Conservation (phyloP, 768 basidiomycete species). For the Boletus huronensis region DNA sequence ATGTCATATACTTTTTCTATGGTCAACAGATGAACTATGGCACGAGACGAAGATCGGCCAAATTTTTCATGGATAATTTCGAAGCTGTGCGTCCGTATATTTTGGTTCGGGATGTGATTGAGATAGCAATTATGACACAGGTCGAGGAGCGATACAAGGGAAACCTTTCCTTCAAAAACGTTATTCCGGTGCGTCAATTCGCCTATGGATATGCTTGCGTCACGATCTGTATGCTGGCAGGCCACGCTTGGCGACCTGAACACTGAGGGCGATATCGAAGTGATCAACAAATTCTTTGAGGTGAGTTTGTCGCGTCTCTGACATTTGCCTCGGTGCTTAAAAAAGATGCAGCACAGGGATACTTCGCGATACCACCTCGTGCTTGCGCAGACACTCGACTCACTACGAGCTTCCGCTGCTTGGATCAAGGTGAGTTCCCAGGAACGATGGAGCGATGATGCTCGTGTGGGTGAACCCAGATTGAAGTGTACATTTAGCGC, state of each 20-base stretch:
- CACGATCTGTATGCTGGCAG: constrained; percentile 24
- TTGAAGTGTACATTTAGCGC: constrained; percentile 37
- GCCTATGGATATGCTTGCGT: not conserved
- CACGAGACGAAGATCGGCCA: constrained; percentile 49
- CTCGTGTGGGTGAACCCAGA: not conserved
- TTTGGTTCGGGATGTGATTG: not conserved
- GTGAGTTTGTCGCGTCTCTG: constrained; percentile 33
- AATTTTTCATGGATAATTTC: constrained; percentile 71
- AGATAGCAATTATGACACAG: constrained; percentile 32
- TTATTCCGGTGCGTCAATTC: constrained; percentile 47
- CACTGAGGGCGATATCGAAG: constrained; percentile 62
- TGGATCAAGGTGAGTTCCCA: constrained; percentile 56
- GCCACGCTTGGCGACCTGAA: constrained; percentile 47
- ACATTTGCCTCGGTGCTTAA: not conserved
- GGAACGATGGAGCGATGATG: not conserved
- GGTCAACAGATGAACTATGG: constrained; percentile 55
- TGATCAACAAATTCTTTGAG: constrained; percentile 71
- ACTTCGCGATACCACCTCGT: constrained; percentile 63
- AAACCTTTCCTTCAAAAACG: constrained; percentile 53
- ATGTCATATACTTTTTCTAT: constrained; percentile 60
- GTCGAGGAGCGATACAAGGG: constrained; percentile 68
- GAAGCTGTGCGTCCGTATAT: constrained; percentile 43
- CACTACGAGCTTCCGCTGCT: constrained; percentile 53
- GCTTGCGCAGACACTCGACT: constrained; percentile 66
- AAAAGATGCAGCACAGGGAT: constrained; percentile 51